Evolutionary conservation across 2,329 filamentous ascomycete species (phyloP).

Genomic region (Plenodomus biglobosus): DNA sequence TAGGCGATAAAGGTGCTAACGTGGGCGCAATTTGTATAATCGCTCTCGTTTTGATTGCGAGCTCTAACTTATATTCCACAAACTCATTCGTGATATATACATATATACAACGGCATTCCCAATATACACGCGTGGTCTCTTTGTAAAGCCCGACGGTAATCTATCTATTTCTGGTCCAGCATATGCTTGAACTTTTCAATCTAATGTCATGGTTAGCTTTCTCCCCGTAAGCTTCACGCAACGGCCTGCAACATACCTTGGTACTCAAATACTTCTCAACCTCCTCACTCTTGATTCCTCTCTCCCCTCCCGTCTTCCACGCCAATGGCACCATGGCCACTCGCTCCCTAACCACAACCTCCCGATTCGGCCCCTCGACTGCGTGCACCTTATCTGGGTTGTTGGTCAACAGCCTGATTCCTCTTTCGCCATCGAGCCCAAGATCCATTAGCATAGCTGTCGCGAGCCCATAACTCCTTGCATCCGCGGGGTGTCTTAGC

Average conservation of each 20-base stretch:
- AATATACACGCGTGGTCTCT: no score
- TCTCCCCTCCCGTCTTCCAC: constrained; percentile 77
- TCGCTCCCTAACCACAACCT: constrained; percentile 83
- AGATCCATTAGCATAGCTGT: constrained; percentile 92
- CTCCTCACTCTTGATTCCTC: constrained; percentile 82
- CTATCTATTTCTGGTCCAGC: constrained; percentile 34
- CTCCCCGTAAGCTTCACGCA: constrained; percentile 12
- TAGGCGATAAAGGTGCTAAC: no score
- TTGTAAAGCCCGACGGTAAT: no score
- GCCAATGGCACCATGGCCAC: constrained; percentile 95
- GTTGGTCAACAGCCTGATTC: constrained; percentile 86
- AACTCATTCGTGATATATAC: no score
- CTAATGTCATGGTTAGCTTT: constrained; percentile 20
- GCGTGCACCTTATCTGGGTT: constrained; percentile 97
- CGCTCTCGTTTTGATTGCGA: no score
- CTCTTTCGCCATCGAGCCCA: constrained; percentile 66
- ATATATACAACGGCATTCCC: no score
- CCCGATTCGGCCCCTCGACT: constrained; percentile 85
- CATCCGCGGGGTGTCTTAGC: constrained; percentile 89
- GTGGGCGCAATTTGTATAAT: no score
- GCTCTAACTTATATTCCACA: no score
- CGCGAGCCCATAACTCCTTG: constrained; percentile 91
- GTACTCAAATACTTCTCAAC: constrained; percentile 93
- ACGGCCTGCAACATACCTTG: constrained; percentile 64
- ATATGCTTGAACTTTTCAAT: constrained; percentile 59